phyloP scores from a whole-genome alignment of 495 filamentous ascomycete species.

The Choiromyces venosus region DNA sequence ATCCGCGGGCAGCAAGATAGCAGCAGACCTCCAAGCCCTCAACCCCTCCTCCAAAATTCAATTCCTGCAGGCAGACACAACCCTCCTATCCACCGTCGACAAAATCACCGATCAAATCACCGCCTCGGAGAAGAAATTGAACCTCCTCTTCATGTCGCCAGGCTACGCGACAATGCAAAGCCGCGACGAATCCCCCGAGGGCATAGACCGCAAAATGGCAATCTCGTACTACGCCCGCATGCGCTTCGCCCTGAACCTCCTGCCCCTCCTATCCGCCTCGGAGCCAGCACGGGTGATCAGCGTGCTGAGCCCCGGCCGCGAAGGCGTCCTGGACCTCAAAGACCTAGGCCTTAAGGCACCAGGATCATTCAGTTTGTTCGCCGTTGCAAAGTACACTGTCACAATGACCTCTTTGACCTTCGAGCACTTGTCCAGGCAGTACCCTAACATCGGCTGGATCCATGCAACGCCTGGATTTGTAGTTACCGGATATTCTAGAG shows the following conservation, averaged over 20 bases:
- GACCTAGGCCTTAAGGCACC: slow-evolving; percentile 43
- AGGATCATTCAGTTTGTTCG: slow-evolving; percentile 1
- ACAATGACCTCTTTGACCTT: slow-evolving; percentile 33
- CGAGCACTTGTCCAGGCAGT: slow-evolving; percentile 26
- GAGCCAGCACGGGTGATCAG: slow-evolving; percentile 51
- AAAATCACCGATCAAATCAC: slow-evolving; percentile 54
- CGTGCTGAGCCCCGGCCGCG: slow-evolving; percentile 52
- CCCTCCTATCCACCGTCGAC: slow-evolving; percentile 57
- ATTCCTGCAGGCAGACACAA: slow-evolving; percentile 56
- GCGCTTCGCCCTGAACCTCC: slow-evolving; percentile 59
- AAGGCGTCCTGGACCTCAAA: slow-evolving; percentile 49
- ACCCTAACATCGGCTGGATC: slow-evolving; percentile 31
- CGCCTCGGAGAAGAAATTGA: slow-evolving; percentile 52
- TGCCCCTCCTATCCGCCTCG: slow-evolving; percentile 51
- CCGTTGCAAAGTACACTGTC: slow-evolving; percentile 22
- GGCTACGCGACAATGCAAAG: slow-evolving; percentile 46
- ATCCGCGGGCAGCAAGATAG: slow-evolving; percentile 47
- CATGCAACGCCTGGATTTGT: slow-evolving; percentile 32
- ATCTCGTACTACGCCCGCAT: slow-evolving; percentile 59
- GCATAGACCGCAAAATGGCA: slow-evolving; percentile 51
- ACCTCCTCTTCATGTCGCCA: slow-evolving; percentile 57
- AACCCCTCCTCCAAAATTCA: slow-evolving; percentile 51
- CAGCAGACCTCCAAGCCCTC: slow-evolving; percentile 46
- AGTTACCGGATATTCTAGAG: slow-evolving; percentile 19
- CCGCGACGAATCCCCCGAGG: slow-evolving; percentile 52